Base-by-base conservation (phyloP, 2,329 filamentous ascomycete species). In the Monilinia fructicola region DNA sequence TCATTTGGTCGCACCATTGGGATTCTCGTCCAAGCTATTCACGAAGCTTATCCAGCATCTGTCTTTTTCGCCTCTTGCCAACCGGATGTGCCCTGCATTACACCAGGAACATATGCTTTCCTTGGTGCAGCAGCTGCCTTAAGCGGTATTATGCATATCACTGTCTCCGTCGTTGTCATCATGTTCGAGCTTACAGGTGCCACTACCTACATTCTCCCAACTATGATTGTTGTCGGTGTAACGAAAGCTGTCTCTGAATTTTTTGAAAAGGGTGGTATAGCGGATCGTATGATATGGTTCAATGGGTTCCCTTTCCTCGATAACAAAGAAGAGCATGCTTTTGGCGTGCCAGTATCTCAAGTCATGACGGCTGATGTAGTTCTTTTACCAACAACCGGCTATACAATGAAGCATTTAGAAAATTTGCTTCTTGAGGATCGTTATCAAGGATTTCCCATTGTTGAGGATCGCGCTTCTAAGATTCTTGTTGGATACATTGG, bases 111-210 rank as follows among this genome's bases (percentile, higher is more conserved):
- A 0, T 99, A 99, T 76, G 95, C 95, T 9, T 96, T 99, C 72
- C 83, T 99, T 0, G 95, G 95, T 53, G 95, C 95, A 6, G 95
- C 89, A 0, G 94, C 95, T 2, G 92, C 95, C 0, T 82, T 99
- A 31, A 94, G 91, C 77, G 95, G 95, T 12, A 97, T 98, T 75
- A 99, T 98, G 94, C 95, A 98, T 78, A 91, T 99, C 69, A 97
- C 94, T 0, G 88, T 99, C 21, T 96, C 93, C 0, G 93, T 99
- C 12, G 94, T 97, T 2, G 95, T 99, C 74, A 99, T 99, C 78
- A 98, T 99, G 95, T 98, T 98, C 75, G 95, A 99, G 78, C 84
- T 99, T 59, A 99, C 95, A 0, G 95, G 95, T n/a, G 95, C 95
- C 9, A 81, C 98, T 68, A 97, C 93, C 1, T 99, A 99, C 76